A percentile compares a stretch with the other conserved stretches of the same genome.
Evolutionary conservation across 257 asterid species (phyloP).

Genomic region (Voacanga thouarsii): DNA sequence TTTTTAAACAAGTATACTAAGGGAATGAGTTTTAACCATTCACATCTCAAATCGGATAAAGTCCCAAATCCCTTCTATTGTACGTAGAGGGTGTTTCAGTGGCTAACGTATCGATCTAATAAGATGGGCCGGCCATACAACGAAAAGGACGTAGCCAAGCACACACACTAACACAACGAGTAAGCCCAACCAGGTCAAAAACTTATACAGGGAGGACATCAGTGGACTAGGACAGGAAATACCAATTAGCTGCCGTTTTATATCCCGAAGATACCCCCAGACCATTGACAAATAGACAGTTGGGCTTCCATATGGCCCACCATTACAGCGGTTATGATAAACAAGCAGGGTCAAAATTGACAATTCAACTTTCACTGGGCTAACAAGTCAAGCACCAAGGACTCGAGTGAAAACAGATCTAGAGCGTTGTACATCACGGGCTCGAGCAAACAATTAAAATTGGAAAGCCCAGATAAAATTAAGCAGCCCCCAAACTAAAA

Average conservation of each 20-base stretch:
- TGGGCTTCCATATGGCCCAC: constrained; percentile 14
- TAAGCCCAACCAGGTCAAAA: neutral
- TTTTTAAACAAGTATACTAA: too few species aligned
- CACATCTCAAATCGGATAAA: too few species aligned
- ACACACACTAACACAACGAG: neutral
- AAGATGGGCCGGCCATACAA: neutral
- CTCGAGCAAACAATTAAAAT: constrained; percentile 8
- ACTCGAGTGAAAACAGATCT: constrained; percentile 27
- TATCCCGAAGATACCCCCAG: constrained; percentile 8
- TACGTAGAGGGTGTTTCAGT: too few species aligned
- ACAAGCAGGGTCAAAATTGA: constrained; percentile 8
- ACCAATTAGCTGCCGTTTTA: neutral
- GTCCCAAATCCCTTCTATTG: neutral
- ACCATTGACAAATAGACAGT: neutral
- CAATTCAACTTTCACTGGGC: constrained; percentile 11
- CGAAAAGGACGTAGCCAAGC: neutral
- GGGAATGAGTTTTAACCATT: too few species aligned
- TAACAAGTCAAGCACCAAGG: constrained; percentile 20
- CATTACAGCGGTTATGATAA: neutral
- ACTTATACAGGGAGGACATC: neutral
- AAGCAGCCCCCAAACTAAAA: neutral
- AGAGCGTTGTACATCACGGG: constrained; percentile 20
- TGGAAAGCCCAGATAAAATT: constrained; percentile 10
- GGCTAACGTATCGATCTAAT: neutral
- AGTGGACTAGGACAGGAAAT: neutral